Base-by-base conservation (phyloP, 495 filamentous ascomycete species). In the Aspergillus funiculosus region DNA sequence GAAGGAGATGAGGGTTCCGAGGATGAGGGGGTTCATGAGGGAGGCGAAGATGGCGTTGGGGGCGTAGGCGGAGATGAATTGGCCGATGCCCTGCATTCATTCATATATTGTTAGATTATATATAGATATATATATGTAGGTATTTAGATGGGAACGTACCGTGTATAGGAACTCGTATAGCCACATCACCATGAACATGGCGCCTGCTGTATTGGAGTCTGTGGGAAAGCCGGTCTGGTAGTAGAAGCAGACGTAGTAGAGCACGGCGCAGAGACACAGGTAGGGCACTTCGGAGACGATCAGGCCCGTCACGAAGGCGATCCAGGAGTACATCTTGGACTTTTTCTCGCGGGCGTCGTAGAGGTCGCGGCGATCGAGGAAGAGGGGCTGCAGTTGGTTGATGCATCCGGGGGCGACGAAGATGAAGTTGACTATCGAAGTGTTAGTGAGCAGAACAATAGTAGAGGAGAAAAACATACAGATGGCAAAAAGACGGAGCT, bases 1-100 rank as follows among this genome's bases (percentile, higher is more conserved):
- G 57, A 80, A 74, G 41, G 76, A 75, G 47, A 66, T 72, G 52
- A 85, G 72, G 14, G 75, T 76, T 54, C 77, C 79, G 40, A 77
- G 58, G 43, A 83, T 58, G 28, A 80, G 66, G 11, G 77, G 78
- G 46, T 83, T 64, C 18, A 72, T 73, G 37, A 77, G 67, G 10
- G 74, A 72, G 1, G 76, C 71, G 30, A 66, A 68, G 44, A 76
- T 74, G 7, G 78, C 77, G 48, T 76, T 73, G 18, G 78, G 74
- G 5, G 81, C 65, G 22, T 72, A 77, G 6, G 78, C 75, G 46
- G 81, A 79, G 48, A 75, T 66, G 68, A 80, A 74, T 53, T 82
- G 72, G 2, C 79, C 73, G 48, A 83, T 82, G 14, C 79, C n/a
- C n/a, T n/a, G n/a, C n/a, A n/a, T n/a, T n/a, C n/a, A n/a, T n/a